phyloP scores from a whole-genome alignment of 352 stramenopile genomes.

The Phytophthora melonis region DNA sequence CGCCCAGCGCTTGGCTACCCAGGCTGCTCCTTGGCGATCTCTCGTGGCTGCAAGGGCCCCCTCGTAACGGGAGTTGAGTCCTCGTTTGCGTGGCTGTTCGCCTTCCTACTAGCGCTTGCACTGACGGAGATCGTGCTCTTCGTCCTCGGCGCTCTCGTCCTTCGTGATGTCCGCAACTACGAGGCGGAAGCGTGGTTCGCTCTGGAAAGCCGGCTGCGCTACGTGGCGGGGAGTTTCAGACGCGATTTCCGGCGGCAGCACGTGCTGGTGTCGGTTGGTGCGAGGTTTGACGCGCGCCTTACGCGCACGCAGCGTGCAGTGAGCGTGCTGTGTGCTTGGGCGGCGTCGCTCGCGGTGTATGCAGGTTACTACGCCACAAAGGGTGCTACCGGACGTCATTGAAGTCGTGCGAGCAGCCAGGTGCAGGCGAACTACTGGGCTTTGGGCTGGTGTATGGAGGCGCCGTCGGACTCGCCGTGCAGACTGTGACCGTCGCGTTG shows the following conservation, averaged over 20 bases:
- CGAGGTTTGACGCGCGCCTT: conserved; percentile 66
- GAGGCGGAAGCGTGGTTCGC: conserved; percentile 56
- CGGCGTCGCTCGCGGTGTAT: conserved; percentile 60
- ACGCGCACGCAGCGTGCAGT: conserved; percentile 65
- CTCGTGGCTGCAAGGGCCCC: conserved; percentile 44
- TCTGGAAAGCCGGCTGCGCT: conserved; percentile 63
- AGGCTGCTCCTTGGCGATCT: conserved; percentile 47
- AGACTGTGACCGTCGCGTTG: conserved; percentile 41
- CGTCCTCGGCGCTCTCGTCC: conserved; percentile 28
- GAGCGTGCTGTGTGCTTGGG: conserved; percentile 54
- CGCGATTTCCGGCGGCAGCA: conserved; percentile 56
- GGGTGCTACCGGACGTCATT: conserved; percentile 70
- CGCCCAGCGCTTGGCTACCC: conserved; percentile 46
- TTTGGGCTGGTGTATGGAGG: conserved; percentile 73
- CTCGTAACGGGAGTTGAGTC: conserved; percentile 44
- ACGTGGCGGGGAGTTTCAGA: conserved; percentile 59
- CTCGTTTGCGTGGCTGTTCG: conserved; percentile 60
- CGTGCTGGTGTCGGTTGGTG: conserved; percentile 56
- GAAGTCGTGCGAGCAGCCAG: conserved; percentile 68
- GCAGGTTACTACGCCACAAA: conserved; percentile 58
- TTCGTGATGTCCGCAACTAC: conserved; percentile 42
- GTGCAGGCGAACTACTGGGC: conserved; percentile 49
- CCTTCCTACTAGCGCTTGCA: conserved; percentile 47
- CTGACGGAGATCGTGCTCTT: conserved; percentile 44
- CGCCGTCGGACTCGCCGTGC: conserved; percentile 48